Evolutionary conservation across 495 filamentous ascomycete genomes (phyloP), one percentile per base, ranked within the genome.

Genomic region (Penicillium robsamsonii): DNA sequence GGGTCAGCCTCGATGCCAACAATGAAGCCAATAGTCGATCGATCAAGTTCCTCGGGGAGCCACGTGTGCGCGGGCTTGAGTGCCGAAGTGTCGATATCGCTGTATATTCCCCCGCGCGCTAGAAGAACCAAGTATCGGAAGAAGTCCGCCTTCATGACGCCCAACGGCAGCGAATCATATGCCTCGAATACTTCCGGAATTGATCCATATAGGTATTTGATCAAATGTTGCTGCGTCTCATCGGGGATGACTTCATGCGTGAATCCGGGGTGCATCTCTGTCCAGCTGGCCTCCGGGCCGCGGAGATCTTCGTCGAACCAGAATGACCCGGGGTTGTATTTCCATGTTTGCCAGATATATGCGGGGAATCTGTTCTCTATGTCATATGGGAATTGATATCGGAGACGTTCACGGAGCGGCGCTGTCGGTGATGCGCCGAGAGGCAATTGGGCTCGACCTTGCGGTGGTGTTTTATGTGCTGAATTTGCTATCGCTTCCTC

Each of bases 261-360:
- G 67, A 98, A 98, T 4, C 82, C 84, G 0, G 94, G 94, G 70
- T 98, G 90, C 59, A 89, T 76, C 60, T 91, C 83, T 3, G 92
- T 88, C 94, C 94, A 98, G 56, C 87, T 90, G 40, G 92, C 91
- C 74, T 98, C 94, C 52, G 88, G 77, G 27, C 84, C 81, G 46
- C 95, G 85, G 46, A 96, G 89, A 6, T 76, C 73, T 57, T 89
- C 84, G 5, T 68, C 71, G 66, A 98, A 98, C 56, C 90, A 83
- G 50, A 83, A 78, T n/a, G 88, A 88, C 1, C 86, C 81, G 1
- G 95, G 94, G 1, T 85, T 88, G 68, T 87, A 89, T 73, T 95
- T 96, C 94, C 94, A 98, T 38, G 94, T 98, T 77, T 98, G 94
- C 94, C 94, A 98, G 57, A 98, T 95, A 73, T 96, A 98, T 27